Percentiles rank a stretch among this genome's conserved stretches.
Evolutionary conservation across 768 basidiomycete species (phyloP).

Genomic region (Suillus luteus): DNA sequence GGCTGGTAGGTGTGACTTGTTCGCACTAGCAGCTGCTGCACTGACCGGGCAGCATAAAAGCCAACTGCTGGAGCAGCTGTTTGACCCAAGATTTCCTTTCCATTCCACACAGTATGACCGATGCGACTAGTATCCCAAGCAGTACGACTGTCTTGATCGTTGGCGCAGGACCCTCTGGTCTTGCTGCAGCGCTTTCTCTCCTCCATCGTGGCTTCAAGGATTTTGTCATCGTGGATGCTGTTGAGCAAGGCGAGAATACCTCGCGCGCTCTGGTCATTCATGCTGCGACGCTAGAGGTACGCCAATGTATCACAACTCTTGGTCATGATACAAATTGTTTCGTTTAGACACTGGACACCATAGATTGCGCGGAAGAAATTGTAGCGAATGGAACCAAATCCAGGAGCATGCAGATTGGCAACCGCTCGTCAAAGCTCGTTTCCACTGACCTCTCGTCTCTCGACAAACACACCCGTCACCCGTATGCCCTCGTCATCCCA

Average conservation of each 20-base stretch:
- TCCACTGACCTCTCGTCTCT: conserved; percentile 37
- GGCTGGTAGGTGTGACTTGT: too few species aligned
- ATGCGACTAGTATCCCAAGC: background rate
- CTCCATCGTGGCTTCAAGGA: conserved; percentile 41
- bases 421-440: conserved; percentile 33
- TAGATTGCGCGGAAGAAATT: conserved; percentile 44
- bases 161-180: conserved; percentile 48
- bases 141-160: conserved; percentile 44
- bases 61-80: too few species aligned
- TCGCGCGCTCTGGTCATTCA: conserved; percentile 52
- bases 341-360: conserved; percentile 44
- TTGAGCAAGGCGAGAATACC: conserved; percentile 31
- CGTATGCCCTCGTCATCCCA: conserved; percentile 43
- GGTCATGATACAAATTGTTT: conserved; percentile 32
- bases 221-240: conserved; percentile 46
- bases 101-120: background rate
- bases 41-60: background rate
- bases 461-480: conserved; percentile 43
- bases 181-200: conserved; percentile 46
- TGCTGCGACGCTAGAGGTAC: conserved; percentile 54
- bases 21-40: too few species aligned
- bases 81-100: background rate
- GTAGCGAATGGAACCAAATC: conserved; percentile 39
- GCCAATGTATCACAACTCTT: conserved; percentile 5
- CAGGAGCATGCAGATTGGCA: conserved; percentile 28